A percentile compares a stretch with the other conserved stretches of the same genome.
Evolutionary conservation across 2,329 filamentous ascomycete species (phyloP).

Genomic region (Penicillium olsonii): DNA sequence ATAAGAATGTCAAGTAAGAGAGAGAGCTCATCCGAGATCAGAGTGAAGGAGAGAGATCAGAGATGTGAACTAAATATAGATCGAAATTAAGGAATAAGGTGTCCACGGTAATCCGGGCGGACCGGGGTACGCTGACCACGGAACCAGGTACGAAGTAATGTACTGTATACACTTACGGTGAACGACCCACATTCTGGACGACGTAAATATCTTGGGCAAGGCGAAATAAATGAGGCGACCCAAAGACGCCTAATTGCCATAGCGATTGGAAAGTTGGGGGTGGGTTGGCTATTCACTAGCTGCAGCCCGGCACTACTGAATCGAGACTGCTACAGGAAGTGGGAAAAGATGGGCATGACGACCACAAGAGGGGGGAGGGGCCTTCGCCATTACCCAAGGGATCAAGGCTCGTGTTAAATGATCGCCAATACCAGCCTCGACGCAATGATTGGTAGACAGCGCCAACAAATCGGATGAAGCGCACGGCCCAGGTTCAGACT

Average conservation of each 20-base stretch:
- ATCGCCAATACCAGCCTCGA: constrained; percentile 1
- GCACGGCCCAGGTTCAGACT: constrained; percentile 5
- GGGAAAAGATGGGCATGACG: constrained; percentile 5
- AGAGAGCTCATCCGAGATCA: not conserved
- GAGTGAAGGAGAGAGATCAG: not conserved
- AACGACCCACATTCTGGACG: not conserved
- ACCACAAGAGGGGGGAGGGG: not conserved
- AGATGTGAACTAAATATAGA: not conserved
- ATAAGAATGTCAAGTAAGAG: not conserved
- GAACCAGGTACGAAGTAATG: not conserved
- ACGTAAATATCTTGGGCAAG: not conserved
- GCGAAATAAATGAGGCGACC: constrained; percentile 6
- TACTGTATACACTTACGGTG: not conserved
- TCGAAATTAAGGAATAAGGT: not conserved
- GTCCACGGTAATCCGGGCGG: not conserved
- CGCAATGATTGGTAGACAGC: constrained; percentile 8
- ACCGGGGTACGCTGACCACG: not conserved
- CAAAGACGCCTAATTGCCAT: not conserved
- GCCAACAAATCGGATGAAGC: constrained; percentile 12
- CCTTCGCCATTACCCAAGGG: not conserved
- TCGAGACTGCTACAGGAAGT: constrained; percentile 5
- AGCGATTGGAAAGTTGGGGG: not conserved
- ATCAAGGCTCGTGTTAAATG: constrained; percentile 12
- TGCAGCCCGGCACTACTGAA: constrained; percentile 4
- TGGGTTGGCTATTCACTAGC: not conserved